Evolutionary conservation across 31 red algal genomes (phyloP), one percentile per base, ranked within the genome.

Genomic region (Odonthalia washingtoniensis): DNA sequence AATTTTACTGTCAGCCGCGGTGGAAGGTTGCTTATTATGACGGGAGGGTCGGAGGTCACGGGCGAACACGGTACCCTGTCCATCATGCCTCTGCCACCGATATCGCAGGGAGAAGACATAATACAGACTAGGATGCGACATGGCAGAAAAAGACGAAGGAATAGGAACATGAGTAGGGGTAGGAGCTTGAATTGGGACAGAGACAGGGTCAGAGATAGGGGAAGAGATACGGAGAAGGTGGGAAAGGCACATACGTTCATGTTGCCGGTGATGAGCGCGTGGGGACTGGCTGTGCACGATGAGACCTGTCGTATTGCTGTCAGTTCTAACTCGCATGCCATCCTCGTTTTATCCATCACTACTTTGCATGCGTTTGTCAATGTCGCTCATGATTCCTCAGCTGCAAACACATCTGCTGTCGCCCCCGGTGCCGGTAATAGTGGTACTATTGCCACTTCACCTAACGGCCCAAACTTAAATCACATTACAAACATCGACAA

Each of bases 221-320:
- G n/a, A n/a, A n/a, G n/a, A n/a, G n/a, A n/a, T n/a, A n/a, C n/a
- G n/a, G n/a, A n/a, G n/a, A n/a, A n/a, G n/a, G n/a, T n/a, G n/a
- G n/a, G n/a, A n/a, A 9, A 57, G 9, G 78, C 78, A 3, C 5
- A 18, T 24, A 2, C 78, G 45, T 82, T 63, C 27, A 21, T 2
- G 5, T 65, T 62, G 6, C 57, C 34, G 5, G 65, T 62, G 0
- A 49, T 65, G n/a, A 82, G 78, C 61, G 78, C 78, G 36, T 82
- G 78, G 78, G 78, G 78, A 27, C 61, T 82, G 35, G 33, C 32
- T 38, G 44, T 82, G 63, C 78, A 82, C 62, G 53, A 53, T 9
- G 45, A 31, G 18, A 53, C 65, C 12, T 18, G 53, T 6, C 78
- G 60, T n/a, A 82, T 82, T 82, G 78, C 78, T 5, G 60, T 82